Evolutionary conservation across 148 eudicot genomes (phyloP).

Genomic region (Arbutus unedo): DNA sequence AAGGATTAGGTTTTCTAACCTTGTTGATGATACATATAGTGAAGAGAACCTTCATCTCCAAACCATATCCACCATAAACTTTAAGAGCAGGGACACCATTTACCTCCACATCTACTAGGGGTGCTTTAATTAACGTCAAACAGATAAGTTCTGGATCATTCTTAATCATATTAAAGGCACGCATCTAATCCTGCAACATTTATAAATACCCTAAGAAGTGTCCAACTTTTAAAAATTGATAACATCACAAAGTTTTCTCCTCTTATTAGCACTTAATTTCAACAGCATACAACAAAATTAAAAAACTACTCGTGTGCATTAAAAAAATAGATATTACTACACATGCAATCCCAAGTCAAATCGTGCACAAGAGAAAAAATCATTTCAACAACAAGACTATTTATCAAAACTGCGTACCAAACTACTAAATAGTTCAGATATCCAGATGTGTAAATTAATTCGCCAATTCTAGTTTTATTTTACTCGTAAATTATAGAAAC

Average conservation of each 20-base stretch:
- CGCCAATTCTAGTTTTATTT: too few species aligned
- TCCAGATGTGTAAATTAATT: too few species aligned
- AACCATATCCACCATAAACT: slow-evolving; percentile 72
- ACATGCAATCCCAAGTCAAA: too few species aligned
- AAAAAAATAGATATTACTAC: too few species aligned
- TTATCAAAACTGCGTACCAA: too few species aligned
- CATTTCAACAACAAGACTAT: too few species aligned
- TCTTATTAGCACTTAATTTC: neutral
- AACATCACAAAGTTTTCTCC: neutral
- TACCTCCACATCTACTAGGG: slow-evolving; percentile 69
- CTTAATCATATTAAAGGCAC: slow-evolving; percentile 56
- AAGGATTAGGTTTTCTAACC: neutral
- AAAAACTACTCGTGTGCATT: too few species aligned
- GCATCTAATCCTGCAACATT: slow-evolving; percentile 62
- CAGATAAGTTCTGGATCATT: slow-evolving; percentile 50
- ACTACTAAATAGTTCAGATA: too few species aligned
- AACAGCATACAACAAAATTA: too few species aligned
- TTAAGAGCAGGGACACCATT: slow-evolving; percentile 81
- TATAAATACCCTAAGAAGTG: neutral
- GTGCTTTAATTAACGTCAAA: slow-evolving; percentile 52
- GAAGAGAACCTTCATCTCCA: slow-evolving; percentile 49
- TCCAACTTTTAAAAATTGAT: neutral
- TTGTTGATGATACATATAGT: neutral
- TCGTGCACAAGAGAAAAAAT: too few species aligned
- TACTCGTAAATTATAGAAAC: too few species aligned